phyloP scores from a whole-genome alignment of 768 basidiomycete species.

The Boletus fagicola region DNA sequence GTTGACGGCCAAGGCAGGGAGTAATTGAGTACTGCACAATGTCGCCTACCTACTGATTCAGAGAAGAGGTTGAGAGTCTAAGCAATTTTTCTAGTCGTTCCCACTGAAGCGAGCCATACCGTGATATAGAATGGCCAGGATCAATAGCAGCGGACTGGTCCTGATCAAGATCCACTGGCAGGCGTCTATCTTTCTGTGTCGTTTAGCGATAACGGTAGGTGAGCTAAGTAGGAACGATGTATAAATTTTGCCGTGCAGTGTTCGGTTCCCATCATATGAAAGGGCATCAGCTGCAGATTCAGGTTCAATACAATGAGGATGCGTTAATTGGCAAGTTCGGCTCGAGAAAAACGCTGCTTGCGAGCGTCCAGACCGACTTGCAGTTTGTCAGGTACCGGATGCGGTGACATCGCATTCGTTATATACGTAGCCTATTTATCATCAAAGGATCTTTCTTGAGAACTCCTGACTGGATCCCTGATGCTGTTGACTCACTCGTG shows the following conservation, averaged over 20 bases:
- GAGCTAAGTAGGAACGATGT: slow-evolving; percentile 13
- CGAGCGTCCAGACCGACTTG: slow-evolving; percentile 5
- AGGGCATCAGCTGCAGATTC: slow-evolving; percentile 2
- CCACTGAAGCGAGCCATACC: slow-evolving; percentile 1
- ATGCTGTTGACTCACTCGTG: slow-evolving; percentile 25
- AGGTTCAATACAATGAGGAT: slow-evolving; percentile 2
- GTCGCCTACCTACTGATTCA: neutral
- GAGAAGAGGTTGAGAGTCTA: neutral
- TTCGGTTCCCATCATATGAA: neutral
- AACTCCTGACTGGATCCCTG: slow-evolving; percentile 15
- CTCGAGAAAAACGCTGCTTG: neutral
- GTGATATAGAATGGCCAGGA: neutral
- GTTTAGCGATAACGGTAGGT: slow-evolving; percentile 17
- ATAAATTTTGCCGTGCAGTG: neutral
- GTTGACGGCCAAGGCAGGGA: no score
- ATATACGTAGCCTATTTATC: slow-evolving; percentile 26
- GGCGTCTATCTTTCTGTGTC: neutral
- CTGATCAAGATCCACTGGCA: slow-evolving; percentile 16
- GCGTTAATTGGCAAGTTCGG: slow-evolving; percentile 1
- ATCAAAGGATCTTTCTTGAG: slow-evolving; percentile 23
- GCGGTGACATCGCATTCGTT: slow-evolving; percentile 7
- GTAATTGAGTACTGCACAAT: no score
- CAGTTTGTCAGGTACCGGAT: slow-evolving; percentile 10
- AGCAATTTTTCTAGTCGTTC: neutral
- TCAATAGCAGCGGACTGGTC: slow-evolving; percentile 8